A percentile compares a stretch with the other conserved stretches of the same genome.
Evolutionary conservation across 2,329 filamentous ascomycete species (phyloP).

Genomic region (Nigrospora sphaerica): DNA sequence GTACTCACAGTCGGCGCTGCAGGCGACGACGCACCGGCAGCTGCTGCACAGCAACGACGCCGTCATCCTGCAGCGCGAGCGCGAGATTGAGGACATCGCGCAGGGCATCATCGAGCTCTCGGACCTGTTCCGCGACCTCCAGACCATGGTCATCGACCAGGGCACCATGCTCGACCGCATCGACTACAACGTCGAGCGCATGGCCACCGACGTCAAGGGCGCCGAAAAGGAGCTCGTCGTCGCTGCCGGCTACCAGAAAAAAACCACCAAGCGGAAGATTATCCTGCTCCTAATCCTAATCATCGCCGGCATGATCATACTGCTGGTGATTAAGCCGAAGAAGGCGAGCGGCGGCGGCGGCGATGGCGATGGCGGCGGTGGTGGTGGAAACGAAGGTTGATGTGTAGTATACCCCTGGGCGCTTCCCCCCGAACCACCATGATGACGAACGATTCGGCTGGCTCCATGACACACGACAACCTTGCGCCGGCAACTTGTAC

Average conservation of each 20-base stretch:
- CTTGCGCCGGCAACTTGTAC: too few species aligned
- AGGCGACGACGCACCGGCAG: conserved; percentile 58
- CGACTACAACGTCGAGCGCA: conserved; percentile 96
- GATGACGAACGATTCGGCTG: too few species aligned
- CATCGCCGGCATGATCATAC: conserved; percentile 79
- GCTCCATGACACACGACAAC: too few species aligned
- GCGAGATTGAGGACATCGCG: conserved; percentile 95
- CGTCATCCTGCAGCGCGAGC: conserved; percentile 83
- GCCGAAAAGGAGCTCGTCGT: conserved; percentile 89
- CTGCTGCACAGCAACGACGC: conserved; percentile 70
- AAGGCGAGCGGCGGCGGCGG: conserved; percentile 18
- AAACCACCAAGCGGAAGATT: conserved; percentile 83
- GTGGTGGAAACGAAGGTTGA: neutral
- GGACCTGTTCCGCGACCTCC: conserved; percentile 93
- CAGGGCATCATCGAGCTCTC: conserved; percentile 96
- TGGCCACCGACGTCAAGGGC: conserved; percentile 87
- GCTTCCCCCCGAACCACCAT: too few species aligned
- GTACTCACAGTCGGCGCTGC: conserved; percentile 83
- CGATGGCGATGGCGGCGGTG: neutral
- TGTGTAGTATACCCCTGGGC: neutral
- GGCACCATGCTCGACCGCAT: conserved; percentile 89
- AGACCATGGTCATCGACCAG: conserved; percentile 91
- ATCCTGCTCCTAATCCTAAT: conserved; percentile 82
- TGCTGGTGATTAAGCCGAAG: conserved; percentile 76
- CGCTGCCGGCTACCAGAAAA: conserved; percentile 82